Base-by-base conservation (phyloP, 352 stramenopile species). In the Globisporangium nagaii region DNA sequence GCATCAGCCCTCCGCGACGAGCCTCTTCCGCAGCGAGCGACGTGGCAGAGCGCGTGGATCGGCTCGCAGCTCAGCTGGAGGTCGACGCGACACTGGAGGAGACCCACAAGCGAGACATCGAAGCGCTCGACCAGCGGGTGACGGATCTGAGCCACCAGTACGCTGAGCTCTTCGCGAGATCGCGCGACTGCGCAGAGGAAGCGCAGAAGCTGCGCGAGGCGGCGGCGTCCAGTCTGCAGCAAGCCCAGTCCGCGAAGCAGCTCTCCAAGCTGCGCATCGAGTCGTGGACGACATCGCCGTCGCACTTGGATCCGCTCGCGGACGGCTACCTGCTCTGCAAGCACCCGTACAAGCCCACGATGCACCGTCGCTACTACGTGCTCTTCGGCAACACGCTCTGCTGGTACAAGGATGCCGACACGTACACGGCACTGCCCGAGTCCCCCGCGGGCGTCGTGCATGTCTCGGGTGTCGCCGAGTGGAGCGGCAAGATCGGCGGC, bases 361-460 rank as follows among this genome's bases (percentile, higher is more conserved):
- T 89, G 75, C 82, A 90, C 31, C 77, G 79, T 1, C 73, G 77
- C 27, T 92, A 92, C 67, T 90, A 86, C 55, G 79, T 92, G 12
- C 62, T 92, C 15, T 83, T 71, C 10, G 82, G 82, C 15, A 90
- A 86, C 50, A 90, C 82, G 13, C 56, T 92, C 1, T 90, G 82
- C 63, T 92, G 82, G 79, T 92, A 88, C 62, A 73, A 83, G 24
- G 73, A 88, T 52, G 77, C 73, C 11, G 77, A 92, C 57, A 67
- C 70, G 7, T 92, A 75, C 48, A 69, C 66, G 2, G 53, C 62
- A 28, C 65, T 82, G 20, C 67, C 79, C 22, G 60, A 77, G 37
- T 55, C 55, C 9, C 82, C 82, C 0, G 82, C 63, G 8, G 82
- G 79, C 1, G 77, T 89, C 11, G 67, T 89, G 3, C 82, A 92